Conservation (phyloP, 148 eudicot species). For the Persicaria tinctoria region DNA sequence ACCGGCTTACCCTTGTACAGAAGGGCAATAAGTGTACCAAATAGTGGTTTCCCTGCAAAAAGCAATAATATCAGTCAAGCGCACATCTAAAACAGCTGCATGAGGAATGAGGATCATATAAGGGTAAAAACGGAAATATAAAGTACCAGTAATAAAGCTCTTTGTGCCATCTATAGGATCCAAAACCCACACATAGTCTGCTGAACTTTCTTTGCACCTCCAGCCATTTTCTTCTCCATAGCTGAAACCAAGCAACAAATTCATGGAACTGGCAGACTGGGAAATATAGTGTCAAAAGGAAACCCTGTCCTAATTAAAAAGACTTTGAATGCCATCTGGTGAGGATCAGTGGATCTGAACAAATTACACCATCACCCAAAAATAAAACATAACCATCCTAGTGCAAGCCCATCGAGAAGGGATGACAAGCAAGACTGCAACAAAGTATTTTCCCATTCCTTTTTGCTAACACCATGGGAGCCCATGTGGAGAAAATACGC, state of each 20-base stretch:
- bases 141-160: constrained; percentile 90
- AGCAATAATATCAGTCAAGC: constrained; percentile 8
- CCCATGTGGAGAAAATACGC: not conserved
- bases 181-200: constrained; percentile 94
- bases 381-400: not conserved
- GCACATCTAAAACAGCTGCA: not conserved
- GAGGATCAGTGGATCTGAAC: not conserved
- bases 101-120: not conserved
- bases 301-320: not conserved
- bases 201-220: constrained; percentile 68
- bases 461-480: not conserved
- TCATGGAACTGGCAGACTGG: not conserved
- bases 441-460: not conserved
- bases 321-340: not conserved
- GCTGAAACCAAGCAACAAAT: constrained; percentile 33
- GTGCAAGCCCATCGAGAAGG: not conserved
- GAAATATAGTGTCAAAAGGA: not conserved
- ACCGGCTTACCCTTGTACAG: constrained; percentile 91
- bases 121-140: not conserved
- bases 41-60: constrained; percentile 78
- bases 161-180: constrained; percentile 99
- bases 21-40: constrained; percentile 91
- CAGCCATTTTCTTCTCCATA: constrained; percentile 98
- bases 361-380: not conserved
- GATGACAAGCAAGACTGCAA: not conserved